Conservation (phyloP, 305 asterid species). For the Fraxinus xanthoxyloides region DNA sequence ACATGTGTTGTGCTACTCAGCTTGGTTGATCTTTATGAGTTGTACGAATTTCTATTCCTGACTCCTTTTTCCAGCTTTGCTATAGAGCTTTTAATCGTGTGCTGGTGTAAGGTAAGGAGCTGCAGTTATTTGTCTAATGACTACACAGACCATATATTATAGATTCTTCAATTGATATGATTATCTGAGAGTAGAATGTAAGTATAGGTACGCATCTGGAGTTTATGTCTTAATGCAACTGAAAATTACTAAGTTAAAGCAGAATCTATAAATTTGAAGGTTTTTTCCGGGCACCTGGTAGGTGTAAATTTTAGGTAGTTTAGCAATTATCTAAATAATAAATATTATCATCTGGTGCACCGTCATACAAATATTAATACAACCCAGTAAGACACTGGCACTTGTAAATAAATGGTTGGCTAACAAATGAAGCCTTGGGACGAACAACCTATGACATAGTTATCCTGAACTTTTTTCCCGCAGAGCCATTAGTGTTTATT, state of each 20-base stretch:
- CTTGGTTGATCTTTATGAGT: neutral
- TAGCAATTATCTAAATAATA: neutral
- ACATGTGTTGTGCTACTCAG: neutral
- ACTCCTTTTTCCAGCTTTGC: neutral
- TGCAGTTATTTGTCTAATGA: neutral
- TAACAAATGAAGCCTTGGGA: neutral
- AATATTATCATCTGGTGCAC: neutral
- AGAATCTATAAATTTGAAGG: neutral
- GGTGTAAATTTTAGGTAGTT: neutral
- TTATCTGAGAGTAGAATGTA: neutral
- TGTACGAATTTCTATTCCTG: neutral
- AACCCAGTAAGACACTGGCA: neutral
- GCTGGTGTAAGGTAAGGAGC: neutral
- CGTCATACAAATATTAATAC: neutral
- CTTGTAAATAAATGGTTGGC: neutral
- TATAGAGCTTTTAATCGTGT: neutral
- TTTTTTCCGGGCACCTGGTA: neutral
- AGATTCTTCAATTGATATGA: neutral
- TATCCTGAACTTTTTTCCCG: neutral
- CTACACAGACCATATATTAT: neutral
- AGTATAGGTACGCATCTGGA: neutral
- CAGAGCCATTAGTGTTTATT: neutral
- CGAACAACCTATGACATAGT: neutral
- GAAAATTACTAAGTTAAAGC: neutral
- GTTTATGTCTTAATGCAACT: neutral